A percentile compares a stretch with the other conserved stretches of the same genome.
phyloP scores from a whole-genome alignment of 2,329 filamentous ascomycete genomes.

The Verticillium nonalfalfae region DNA sequence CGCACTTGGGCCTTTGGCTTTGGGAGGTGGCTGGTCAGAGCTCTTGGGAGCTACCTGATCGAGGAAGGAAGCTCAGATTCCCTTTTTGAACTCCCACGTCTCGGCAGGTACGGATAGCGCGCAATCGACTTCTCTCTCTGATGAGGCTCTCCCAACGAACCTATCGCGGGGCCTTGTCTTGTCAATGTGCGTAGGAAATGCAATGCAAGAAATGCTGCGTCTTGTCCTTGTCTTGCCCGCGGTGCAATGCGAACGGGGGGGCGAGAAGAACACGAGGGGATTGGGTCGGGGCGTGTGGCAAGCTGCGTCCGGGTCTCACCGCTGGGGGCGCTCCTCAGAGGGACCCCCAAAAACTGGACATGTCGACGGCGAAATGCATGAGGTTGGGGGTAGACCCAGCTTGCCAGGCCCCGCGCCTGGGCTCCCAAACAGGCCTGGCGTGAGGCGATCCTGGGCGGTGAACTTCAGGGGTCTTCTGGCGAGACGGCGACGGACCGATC shows the following conservation, averaged over 20 bases:
- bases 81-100: not conserved
- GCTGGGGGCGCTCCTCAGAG: not conserved
- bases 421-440: not conserved
- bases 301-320: not conserved
- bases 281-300: not conserved
- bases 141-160: not conserved
- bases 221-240: not conserved
- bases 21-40: not conserved
- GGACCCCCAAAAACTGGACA: not conserved
- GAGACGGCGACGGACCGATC: not conserved
- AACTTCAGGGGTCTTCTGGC: not conserved
- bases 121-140: not conserved
- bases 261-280: slow-evolving; percentile 1
- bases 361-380: not conserved
- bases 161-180: not conserved
- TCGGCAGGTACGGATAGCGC: not conserved
- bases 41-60: not conserved
- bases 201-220: slow-evolving; percentile 4
- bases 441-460: not conserved
- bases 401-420: not conserved
- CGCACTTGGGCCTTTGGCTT: not conserved
- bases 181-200: not conserved
- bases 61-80: not conserved
- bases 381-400: not conserved
- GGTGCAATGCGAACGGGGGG: not conserved